phyloP scores from a whole-genome alignment of 805 yeast species.

The Barnettozyma populi region DNA sequence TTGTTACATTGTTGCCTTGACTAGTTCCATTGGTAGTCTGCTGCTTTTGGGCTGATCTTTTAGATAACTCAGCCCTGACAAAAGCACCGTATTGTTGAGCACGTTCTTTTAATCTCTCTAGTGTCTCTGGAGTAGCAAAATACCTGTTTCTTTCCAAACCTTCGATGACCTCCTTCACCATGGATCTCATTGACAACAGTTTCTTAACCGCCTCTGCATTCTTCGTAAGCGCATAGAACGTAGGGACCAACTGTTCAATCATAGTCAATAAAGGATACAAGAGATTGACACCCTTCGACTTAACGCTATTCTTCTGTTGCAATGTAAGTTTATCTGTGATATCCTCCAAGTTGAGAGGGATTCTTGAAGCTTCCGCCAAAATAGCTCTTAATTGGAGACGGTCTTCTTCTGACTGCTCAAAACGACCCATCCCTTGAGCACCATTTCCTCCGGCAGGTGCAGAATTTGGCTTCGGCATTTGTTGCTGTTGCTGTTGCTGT shows the following conservation, averaged over 20 bases:
- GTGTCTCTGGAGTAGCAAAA: constrained; percentile 65
- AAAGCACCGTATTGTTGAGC: constrained; percentile 69
- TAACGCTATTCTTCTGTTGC: constrained; percentile 58
- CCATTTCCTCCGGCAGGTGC: constrained; percentile 15
- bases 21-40: constrained; percentile 22
- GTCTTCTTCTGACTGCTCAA: constrained; percentile 46
- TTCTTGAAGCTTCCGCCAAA: constrained; percentile 61
- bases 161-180: constrained; percentile 73
- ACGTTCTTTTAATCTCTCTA: constrained; percentile 66
- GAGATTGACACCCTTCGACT: constrained; percentile 46
- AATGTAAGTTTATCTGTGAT: constrained; percentile 55
- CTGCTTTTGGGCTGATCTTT: constrained; percentile 19
- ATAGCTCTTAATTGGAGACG: constrained; percentile 56
- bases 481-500: constrained; percentile 10
- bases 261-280: constrained; percentile 50
- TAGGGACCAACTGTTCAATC: constrained; percentile 72
- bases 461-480: constrained; percentile 9
- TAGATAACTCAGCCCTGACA: constrained; percentile 56
- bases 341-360: constrained; percentile 62
- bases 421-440: constrained; percentile 23
- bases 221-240: constrained; percentile 69
- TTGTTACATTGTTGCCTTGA: constrained; percentile 13
- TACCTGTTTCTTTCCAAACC: constrained; percentile 58
- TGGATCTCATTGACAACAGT: constrained; percentile 69
- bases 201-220: constrained; percentile 71